phyloP scores from a whole-genome alignment of 352 stramenopile genomes.

The Blastocystis sp. region DNA sequence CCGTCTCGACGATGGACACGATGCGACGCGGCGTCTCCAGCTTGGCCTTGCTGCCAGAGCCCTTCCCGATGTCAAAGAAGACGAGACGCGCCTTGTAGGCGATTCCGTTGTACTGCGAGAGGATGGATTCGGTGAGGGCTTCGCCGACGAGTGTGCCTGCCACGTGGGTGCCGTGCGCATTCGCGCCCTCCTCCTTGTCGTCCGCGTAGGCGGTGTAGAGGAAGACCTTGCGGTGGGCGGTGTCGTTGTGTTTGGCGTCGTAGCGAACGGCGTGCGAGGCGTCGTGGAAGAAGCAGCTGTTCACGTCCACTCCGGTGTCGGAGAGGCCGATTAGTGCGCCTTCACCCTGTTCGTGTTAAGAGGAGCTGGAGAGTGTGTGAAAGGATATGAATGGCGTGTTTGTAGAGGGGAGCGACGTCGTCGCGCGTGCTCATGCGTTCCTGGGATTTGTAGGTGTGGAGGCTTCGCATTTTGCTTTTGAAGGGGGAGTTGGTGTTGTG shows the following conservation, averaged over 20 bases:
- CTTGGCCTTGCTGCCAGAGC: background rate
- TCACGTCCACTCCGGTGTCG: conserved; percentile 77
- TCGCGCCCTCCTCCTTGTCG: conserved; percentile 62
- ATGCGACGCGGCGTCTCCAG: conserved; percentile 47
- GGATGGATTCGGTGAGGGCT: conserved; percentile 76
- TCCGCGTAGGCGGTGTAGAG: conserved; percentile 39
- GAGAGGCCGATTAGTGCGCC: conserved; percentile 76
- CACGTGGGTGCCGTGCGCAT: conserved; percentile 87
- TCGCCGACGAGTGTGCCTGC: conserved; percentile 82
- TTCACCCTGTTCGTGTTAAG: conserved; percentile 26
- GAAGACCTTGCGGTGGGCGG: conserved; percentile 40
- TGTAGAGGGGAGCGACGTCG: conserved; percentile 1
- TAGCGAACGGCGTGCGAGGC: conserved; percentile 41
- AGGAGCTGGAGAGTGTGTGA: background rate
- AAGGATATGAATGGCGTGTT: conserved; percentile 6
- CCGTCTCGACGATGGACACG: conserved; percentile 7
- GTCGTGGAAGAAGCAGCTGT: conserved; percentile 77
- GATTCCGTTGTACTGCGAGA: conserved; percentile 42
- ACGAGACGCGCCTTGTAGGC: conserved; percentile 49
- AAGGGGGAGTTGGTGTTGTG: no score
- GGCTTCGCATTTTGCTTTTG: no score
- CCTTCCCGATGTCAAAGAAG: conserved; percentile 53
- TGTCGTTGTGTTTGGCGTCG: background rate
- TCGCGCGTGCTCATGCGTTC: conserved; percentile 52
- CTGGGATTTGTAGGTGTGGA: conserved; percentile 18